Conservation (phyloP, 1,284 basidiomycete genomes). For the Pascua sp. region DNA sequence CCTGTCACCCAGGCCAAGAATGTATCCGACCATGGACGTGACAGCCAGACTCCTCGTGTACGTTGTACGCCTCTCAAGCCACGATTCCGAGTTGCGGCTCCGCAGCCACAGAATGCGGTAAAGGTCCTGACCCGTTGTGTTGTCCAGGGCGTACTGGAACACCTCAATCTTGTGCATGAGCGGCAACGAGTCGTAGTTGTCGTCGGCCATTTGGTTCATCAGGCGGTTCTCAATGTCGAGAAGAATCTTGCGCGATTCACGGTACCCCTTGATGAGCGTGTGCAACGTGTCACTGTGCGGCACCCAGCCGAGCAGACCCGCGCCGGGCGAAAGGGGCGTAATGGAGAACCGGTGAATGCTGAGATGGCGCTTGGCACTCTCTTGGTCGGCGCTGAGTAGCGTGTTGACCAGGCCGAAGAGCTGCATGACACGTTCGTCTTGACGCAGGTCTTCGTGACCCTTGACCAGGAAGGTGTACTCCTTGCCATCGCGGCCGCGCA, state of each 20-base stretch:
- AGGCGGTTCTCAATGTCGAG: slow-evolving; percentile 97
- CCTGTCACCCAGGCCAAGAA: slow-evolving; percentile 95
- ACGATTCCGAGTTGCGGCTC: slow-evolving; percentile 91
- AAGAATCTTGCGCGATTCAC: slow-evolving; percentile 90
- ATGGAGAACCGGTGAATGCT: slow-evolving; percentile 93
- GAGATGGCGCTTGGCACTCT: slow-evolving; percentile 92
- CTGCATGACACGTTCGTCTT: slow-evolving; percentile 99
- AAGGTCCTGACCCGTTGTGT: slow-evolving; percentile 98
- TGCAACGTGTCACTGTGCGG: slow-evolving; percentile 97
- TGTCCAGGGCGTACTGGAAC: slow-evolving; percentile 97
- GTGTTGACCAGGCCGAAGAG: slow-evolving; percentile 97
- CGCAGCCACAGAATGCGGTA: slow-evolving; percentile 98
- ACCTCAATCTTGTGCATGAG: slow-evolving; percentile 98
- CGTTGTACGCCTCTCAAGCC: slow-evolving; percentile 94
- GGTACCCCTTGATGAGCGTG: slow-evolving; percentile 92
- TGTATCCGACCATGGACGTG: slow-evolving; percentile 96
- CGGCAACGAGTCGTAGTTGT: slow-evolving; percentile 86
- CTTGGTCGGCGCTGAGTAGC: slow-evolving; percentile 83
- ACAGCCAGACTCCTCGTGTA: slow-evolving; percentile 94
- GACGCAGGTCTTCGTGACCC: slow-evolving; percentile 97
- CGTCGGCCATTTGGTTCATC: slow-evolving; percentile 99
- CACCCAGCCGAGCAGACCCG: slow-evolving; percentile 93
- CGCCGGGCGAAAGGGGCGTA: slow-evolving; percentile 93
- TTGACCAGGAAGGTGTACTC: slow-evolving; percentile 94
- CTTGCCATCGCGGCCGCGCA: slow-evolving; percentile 87